Percentiles rank a stretch among this genome's conserved stretches.
phyloP scores from a whole-genome alignment of 2,329 filamentous ascomycete species.

The Zymoseptoria brevis region DNA sequence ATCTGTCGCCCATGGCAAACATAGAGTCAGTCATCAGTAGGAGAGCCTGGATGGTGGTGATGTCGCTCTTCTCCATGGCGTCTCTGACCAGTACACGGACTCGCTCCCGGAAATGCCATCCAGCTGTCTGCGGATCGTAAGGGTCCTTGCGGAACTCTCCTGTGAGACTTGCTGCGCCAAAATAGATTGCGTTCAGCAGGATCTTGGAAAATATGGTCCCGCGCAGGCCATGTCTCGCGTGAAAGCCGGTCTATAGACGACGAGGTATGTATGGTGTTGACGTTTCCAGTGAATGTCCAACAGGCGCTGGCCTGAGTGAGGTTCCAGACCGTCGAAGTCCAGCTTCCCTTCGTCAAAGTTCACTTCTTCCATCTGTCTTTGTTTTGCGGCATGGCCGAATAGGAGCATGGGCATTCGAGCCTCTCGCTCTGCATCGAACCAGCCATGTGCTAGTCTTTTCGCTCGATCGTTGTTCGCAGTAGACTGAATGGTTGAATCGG shows the following conservation, averaged over 20 bases:
- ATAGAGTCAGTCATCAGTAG: slow-evolving; percentile 46
- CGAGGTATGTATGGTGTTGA: slow-evolving; percentile 16
- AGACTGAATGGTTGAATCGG: no score
- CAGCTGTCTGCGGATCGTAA: slow-evolving; percentile 41
- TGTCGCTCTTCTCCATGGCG: slow-evolving; percentile 40
- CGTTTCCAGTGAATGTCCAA: slow-evolving; percentile 37
- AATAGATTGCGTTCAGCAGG: slow-evolving; percentile 49
- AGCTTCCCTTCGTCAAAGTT: slow-evolving; percentile 41
- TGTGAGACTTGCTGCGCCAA: slow-evolving; percentile 31
- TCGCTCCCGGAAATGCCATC: slow-evolving; percentile 42
- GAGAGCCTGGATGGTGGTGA: slow-evolving; percentile 49
- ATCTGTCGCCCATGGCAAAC: slow-evolving; percentile 44
- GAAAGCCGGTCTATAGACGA: slow-evolving; percentile 19
- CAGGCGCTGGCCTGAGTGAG: slow-evolving; percentile 46
- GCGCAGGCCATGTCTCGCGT: slow-evolving; percentile 36
- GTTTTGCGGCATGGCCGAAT: slow-evolving; percentile 41
- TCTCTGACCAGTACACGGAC: slow-evolving; percentile 41
- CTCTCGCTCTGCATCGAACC: slow-evolving; percentile 12
- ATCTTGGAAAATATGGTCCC: slow-evolving; percentile 50
- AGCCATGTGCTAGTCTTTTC: no score
- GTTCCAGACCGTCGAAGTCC: slow-evolving; percentile 50
- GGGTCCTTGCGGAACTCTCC: slow-evolving; percentile 40
- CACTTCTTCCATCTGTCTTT: slow-evolving; percentile 45
- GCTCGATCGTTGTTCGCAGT: no score
- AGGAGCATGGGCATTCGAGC: slow-evolving; percentile 41